Conservation (phyloP, 1,284 basidiomycete species). For the Macrocystidia cucumis region DNA sequence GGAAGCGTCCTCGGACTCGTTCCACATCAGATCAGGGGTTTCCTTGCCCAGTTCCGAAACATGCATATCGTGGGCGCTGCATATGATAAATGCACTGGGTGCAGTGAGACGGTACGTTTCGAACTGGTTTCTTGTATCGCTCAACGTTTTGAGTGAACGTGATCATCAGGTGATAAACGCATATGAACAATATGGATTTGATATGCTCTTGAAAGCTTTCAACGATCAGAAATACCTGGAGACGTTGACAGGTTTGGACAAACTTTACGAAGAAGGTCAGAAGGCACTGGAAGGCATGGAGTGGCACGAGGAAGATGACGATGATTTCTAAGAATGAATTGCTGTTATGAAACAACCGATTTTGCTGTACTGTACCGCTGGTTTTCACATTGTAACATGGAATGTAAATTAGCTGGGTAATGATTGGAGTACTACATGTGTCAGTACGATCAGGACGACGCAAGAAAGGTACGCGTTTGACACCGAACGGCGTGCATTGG, state of each 20-base stretch:
- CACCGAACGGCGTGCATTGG: too few relatives aligned
- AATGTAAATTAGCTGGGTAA: too few relatives aligned
- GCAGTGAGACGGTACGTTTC: slow-evolving; percentile 63
- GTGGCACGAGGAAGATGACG: slow-evolving; percentile 63
- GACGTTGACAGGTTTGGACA: slow-evolving; percentile 78
- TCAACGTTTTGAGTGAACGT: slow-evolving; percentile 1
- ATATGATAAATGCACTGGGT: slow-evolving; percentile 88
- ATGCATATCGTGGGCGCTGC: slow-evolving; percentile 82
- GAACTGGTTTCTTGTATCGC: neutral
- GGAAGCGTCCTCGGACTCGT: slow-evolving; percentile 74
- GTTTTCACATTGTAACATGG: too few relatives aligned
- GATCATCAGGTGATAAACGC: slow-evolving; percentile 58
- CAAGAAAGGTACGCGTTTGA: too few relatives aligned
- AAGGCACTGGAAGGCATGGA: slow-evolving; percentile 69
- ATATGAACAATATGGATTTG: slow-evolving; percentile 72
- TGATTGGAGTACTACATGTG: too few relatives aligned
- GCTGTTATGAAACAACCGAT: too few relatives aligned
- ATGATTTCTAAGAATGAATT: slow-evolving; percentile 21
- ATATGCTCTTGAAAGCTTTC: slow-evolving; percentile 77
- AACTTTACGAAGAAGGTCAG: slow-evolving; percentile 76
- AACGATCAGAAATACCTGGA: slow-evolving; percentile 83
- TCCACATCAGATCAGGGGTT: slow-evolving; percentile 92
- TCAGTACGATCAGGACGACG: too few relatives aligned
- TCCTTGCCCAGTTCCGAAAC: slow-evolving; percentile 80
- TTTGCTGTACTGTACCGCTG: too few relatives aligned